These are phyloP conservation scores for Saccharomycopsis sp. DNA, from an alignment of 805 yeast genomes.

Conservation along the genomic window DNA sequence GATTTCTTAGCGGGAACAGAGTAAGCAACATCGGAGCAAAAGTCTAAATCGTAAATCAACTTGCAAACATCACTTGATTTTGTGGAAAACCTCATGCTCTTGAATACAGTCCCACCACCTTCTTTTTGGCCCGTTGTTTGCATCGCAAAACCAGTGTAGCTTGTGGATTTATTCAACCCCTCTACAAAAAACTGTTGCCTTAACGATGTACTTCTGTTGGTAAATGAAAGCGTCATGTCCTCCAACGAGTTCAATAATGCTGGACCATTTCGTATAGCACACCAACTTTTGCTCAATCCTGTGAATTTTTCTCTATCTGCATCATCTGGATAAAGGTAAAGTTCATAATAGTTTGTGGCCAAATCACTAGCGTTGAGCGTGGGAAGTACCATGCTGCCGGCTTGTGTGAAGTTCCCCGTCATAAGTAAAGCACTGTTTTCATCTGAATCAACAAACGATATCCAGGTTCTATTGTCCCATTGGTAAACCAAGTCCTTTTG, in stretches of 20 bases:
- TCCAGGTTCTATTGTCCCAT: constrained; percentile 55
- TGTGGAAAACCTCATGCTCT: constrained; percentile 49
- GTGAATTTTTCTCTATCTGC: constrained; percentile 29
- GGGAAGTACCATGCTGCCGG: constrained; percentile 15
- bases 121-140: constrained; percentile 35
- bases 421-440: constrained; percentile 55
- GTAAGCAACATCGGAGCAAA: constrained; percentile 78
- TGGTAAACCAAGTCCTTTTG: constrained; percentile 55
- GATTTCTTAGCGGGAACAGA: constrained; percentile 59
- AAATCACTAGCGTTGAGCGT: constrained; percentile 12
- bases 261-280: constrained; percentile 58
- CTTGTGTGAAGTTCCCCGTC: constrained; percentile 42
- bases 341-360: constrained; percentile 27
- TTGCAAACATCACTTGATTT: constrained; percentile 52
- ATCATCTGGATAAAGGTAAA: constrained; percentile 41
- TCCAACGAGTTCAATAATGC: constrained; percentile 28
- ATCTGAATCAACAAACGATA: constrained; percentile 60
- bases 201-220: constrained; percentile 38
- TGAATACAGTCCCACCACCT: constrained; percentile 58
- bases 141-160: constrained; percentile 57
- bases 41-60: constrained; percentile 61
- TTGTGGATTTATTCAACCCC: constrained; percentile 51
- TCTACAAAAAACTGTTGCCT: constrained; percentile 55
- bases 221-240: constrained; percentile 29
- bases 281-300: constrained; percentile 48